Conservation (phyloP, 768 basidiomycete genomes). For the Saitozyma sp. region DNA sequence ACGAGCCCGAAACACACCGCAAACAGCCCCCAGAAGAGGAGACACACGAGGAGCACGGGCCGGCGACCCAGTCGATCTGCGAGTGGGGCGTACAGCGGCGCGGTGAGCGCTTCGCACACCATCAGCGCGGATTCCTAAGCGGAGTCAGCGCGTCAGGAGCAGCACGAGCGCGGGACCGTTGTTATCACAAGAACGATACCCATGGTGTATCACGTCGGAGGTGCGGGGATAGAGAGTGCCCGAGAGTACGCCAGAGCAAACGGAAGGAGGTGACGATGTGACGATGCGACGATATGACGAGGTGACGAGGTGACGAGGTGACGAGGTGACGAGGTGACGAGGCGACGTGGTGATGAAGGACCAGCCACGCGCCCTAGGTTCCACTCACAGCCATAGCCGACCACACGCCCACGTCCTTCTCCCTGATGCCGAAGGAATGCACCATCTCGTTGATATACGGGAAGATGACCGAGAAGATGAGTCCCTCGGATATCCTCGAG, state of each 20-base stretch:
- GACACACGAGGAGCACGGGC: slow-evolving; percentile 30
- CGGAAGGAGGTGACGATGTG: too few species aligned
- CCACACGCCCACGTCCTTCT: slow-evolving; percentile 38
- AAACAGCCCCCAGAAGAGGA: slow-evolving; percentile 26
- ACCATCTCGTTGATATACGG: slow-evolving; percentile 46
- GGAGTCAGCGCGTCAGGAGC: neutral
- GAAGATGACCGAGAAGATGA: slow-evolving; percentile 36
- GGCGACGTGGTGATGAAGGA: too few species aligned
- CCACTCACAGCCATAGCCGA: slow-evolving; percentile 32
- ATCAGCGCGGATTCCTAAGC: slow-evolving; percentile 34
- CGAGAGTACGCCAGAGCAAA: too few species aligned
- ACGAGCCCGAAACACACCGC: slow-evolving; percentile 32
- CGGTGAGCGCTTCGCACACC: slow-evolving; percentile 30
- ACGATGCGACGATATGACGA: too few species aligned
- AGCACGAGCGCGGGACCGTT: neutral
- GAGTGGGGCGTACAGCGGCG: slow-evolving; percentile 32
- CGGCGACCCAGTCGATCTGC: slow-evolving; percentile 31
- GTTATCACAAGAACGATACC: too few species aligned
- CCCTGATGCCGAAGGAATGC: slow-evolving; percentile 30
- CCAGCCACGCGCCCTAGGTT: too few species aligned
- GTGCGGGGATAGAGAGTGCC: too few species aligned
- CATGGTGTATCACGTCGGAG: too few species aligned
- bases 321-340: too few species aligned
- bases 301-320: too few species aligned
- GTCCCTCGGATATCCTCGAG: slow-evolving; percentile 29